Evolutionary conservation across 2,329 filamentous ascomycete genomes (phyloP), one percentile per base, ranked within the genome.

Genomic region (Conoideocrella luteorostrata): DNA sequence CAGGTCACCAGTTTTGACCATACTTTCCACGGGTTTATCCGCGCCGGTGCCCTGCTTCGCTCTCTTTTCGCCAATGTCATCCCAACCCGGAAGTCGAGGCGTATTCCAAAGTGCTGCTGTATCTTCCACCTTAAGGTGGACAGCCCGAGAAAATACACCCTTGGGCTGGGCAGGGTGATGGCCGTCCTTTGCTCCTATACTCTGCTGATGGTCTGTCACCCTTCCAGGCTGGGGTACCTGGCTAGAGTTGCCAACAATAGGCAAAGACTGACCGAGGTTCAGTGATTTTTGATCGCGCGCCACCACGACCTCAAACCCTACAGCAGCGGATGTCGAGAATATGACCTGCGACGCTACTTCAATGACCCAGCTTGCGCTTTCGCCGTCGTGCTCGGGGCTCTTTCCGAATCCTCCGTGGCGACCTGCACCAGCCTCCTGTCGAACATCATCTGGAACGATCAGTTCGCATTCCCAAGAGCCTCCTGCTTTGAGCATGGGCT

Each of bases 401-500:
- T 68, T 64, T 12, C 69, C 71, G 49, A 78, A 76, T 41, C 68
- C 61, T 13, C 69, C 68, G 46, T 65, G 59, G 40, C 63, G 54
- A 30, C 72, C 67, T 28, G 63, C 64, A 40, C 71, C 72, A 42
- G 83, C 84, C 15, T 69, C 77, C 59, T 84, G 78, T 38, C 87
- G 76, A 47, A 93, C 84, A 50, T 83, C 71, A 43, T 91, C 84
- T 0, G 91, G 91, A 1, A 98, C 82, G 5, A 80, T 73, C 50
- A 98, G 75, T 57, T 82, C 80, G 46, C 88, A 86, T 55, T 82
- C 79, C 86, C 90, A 98, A 36, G 77, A 81, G 6, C 88, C 90
- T 23, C 90, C 93, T 7, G 93, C 90, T 71, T 97, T 97, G 59
- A 98, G 77, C 71, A 95, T 91, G 37, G 93, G 91, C 66, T 98